A percentile compares a stretch with the other conserved stretches of the same genome.
phyloP scores from a whole-genome alignment of 257 asterid genomes.

The Forsythia suspensa region DNA sequence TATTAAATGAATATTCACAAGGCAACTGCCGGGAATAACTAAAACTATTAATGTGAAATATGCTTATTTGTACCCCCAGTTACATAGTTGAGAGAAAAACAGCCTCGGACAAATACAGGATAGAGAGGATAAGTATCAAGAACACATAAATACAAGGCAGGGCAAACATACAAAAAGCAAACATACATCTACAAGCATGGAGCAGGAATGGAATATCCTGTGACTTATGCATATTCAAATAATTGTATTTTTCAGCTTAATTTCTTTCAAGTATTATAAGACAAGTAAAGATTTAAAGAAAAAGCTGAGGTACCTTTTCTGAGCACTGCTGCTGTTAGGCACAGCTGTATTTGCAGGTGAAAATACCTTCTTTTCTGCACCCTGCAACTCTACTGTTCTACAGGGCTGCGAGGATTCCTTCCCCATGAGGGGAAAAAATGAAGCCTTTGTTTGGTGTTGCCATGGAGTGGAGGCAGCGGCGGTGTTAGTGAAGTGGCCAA shows the following conservation, averaged over 20 bases:
- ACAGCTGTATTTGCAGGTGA: slow-evolving; percentile 72
- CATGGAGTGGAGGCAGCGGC: slow-evolving; percentile 23
- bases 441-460: slow-evolving; percentile 33
- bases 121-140: slow-evolving; percentile 5
- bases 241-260: slow-evolving; percentile 39
- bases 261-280: slow-evolving; percentile 1
- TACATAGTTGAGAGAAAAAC: too few relatives aligned
- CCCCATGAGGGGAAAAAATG: slow-evolving; percentile 37
- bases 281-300: slow-evolving; percentile 23
- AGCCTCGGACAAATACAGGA: not conserved
- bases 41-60: too few relatives aligned
- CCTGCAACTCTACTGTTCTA: slow-evolving; percentile 41
- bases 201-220: not conserved
- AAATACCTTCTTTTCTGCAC: slow-evolving; percentile 63
- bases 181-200: not conserved
- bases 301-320: slow-evolving; percentile 72
- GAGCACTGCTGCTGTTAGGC: slow-evolving; percentile 57
- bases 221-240: not conserved
- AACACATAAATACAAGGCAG: not conserved
- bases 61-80: too few relatives aligned
- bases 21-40: not conserved
- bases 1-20: not conserved
- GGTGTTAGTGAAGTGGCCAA: slow-evolving; percentile 32
- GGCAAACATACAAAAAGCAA: not conserved
- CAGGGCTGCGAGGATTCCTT: slow-evolving; percentile 53